These are phyloP conservation scores for Eucalyptus leucophloia DNA, from an alignment of 345 rosid species.

Conservation along the genomic window DNA sequence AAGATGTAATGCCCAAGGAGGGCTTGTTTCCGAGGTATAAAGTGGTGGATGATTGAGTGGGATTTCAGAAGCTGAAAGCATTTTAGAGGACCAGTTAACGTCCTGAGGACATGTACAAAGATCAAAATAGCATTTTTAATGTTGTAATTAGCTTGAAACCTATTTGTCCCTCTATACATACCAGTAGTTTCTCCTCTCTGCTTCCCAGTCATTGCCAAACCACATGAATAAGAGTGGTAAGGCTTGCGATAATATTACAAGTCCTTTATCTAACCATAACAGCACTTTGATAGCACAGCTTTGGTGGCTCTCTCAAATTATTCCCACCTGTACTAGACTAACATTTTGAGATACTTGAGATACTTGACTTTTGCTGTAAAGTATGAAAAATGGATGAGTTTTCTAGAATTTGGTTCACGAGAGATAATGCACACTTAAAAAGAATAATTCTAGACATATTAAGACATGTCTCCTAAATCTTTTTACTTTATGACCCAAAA, in stretches of 20 bases:
- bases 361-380: background rate
- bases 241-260: background rate
- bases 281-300: background rate
- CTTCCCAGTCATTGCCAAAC: background rate
- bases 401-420: background rate
- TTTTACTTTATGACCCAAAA: too few species aligned
- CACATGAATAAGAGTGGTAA: background rate
- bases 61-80: too few species aligned
- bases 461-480: background rate
- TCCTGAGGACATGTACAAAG: background rate
- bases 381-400: background rate
- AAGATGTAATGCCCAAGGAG: background rate
- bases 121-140: background rate
- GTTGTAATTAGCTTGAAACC: background rate
- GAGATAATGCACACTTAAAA: background rate
- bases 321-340: background rate
- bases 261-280: background rate
- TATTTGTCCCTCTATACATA: background rate
- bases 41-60: too few species aligned
- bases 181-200: background rate
- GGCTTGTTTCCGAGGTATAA: too few species aligned
- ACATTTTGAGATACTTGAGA: background rate
- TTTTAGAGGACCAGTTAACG: background rate
- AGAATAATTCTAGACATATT: background rate
- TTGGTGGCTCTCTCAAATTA: background rate